Percentiles rank a stretch among this genome's conserved stretches.
Evolutionary conservation across 495 filamentous ascomycete genomes (phyloP).

Genomic region (Sporormia fimetaria): DNA sequence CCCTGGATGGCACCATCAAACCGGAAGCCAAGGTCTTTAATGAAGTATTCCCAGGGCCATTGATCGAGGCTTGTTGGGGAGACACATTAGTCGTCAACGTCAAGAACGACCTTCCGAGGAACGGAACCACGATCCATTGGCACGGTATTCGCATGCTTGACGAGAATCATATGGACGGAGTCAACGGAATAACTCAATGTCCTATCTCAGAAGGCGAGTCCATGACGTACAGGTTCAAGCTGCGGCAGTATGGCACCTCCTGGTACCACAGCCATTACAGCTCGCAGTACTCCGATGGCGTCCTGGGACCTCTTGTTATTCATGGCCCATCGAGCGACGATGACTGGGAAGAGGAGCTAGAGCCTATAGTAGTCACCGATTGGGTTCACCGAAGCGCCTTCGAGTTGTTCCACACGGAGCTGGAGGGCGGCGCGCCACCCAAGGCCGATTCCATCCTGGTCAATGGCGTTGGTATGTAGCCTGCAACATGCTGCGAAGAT

Average conservation of each 20-base stretch:
- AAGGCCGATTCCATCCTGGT: slow-evolving; percentile 28
- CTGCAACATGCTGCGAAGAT: slow-evolving; percentile 5
- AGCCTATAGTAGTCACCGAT: slow-evolving; percentile 26
- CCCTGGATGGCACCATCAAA: slow-evolving; percentile 13
- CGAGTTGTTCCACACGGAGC: slow-evolving; percentile 9
- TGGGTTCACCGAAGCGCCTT: slow-evolving; percentile 30
- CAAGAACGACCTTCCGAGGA: slow-evolving; percentile 26
- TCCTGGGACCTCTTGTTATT: slow-evolving; percentile 30
- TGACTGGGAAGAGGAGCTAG: slow-evolving; percentile 29
- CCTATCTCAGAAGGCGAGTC: slow-evolving; percentile 27
- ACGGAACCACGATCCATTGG: slow-evolving; percentile 34
- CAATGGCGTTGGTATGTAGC: slow-evolving; percentile 28
- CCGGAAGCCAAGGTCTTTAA: slow-evolving; percentile 26
- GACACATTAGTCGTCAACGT: slow-evolving; percentile 30
- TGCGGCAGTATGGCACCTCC: slow-evolving; percentile 29
- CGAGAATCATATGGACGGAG: slow-evolving; percentile 27
- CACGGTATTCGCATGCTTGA: slow-evolving; percentile 30
- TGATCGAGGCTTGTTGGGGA: slow-evolving; percentile 31
- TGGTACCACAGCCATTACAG: slow-evolving; percentile 34
- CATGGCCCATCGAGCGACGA: slow-evolving; percentile 30
- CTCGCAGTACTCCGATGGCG: slow-evolving; percentile 31
- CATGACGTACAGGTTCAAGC: slow-evolving; percentile 29
- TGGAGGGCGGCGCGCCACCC: slow-evolving; percentile 14
- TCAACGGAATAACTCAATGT: slow-evolving; percentile 26
- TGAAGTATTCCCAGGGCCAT: slow-evolving; percentile 26